Base-by-base conservation (phyloP, 1,139 yeast species). In the Saccharomyces hybrid region DNA sequence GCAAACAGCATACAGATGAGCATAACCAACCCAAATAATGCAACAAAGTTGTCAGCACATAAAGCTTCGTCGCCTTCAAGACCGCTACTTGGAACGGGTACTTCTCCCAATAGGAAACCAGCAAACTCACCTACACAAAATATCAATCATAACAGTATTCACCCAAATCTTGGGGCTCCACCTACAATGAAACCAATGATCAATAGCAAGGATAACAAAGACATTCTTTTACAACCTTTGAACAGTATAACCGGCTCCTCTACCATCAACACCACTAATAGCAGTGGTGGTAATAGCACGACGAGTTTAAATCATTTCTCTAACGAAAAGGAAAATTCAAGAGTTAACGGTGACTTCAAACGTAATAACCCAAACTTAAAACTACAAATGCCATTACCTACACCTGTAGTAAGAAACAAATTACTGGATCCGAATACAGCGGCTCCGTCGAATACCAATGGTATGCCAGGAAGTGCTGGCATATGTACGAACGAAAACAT, bases 211-310 rank as follows among this genome's bases (percentile, higher is more conserved):
- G 69, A 66, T 16, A 77, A 74, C 28, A 64, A 62, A 50, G 76
- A 74, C 58, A 82, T 48, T 42, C 69, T 83, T 47, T 71, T 83
- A 52, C 87, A 82, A 60, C 88, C 88, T 0, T 77, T 83, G 53
- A 83, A 83, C 63, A 77, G 77, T 59, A 78, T 78, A 57, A 42
- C 52, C 9, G 52, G 56, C 3, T 19, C 51, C 51, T 47, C 56
- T 19, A 53, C 54, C 3, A 63, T 58, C 24, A 53, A 29, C 21
- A 53, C 53, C 48, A 34, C 50, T 21, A 31, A 44, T 44, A 47
- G 28, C 4, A 38, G 9, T 38, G 16, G 5, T 49, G 54, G 34
- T 42, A 56, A 47, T 8, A 51, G 44, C 16, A 47, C 24, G 12
- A 16, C 44, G 24, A 14, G 21, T 4, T 38, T 16, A 4, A 38